Conservation (phyloP, 768 basidiomycete genomes). For the Steccherinum ochraceum region DNA sequence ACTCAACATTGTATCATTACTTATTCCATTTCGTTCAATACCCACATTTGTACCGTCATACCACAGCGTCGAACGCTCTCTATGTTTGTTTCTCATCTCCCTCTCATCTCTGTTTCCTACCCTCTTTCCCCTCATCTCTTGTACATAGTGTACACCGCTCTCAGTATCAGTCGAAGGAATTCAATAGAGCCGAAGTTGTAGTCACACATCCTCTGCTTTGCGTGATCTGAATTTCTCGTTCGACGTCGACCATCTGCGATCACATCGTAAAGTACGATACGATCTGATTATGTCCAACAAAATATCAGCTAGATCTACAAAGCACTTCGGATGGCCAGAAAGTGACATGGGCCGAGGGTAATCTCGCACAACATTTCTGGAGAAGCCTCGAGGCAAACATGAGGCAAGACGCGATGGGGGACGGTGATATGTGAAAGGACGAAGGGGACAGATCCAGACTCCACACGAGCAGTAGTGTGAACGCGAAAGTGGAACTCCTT, state of each 20-base stretch:
- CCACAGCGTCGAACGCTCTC: neutral
- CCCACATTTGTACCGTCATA: neutral
- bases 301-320: too few species aligned
- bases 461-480: too few species aligned
- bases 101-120: neutral
- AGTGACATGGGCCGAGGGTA: too few species aligned
- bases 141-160: constrained; percentile 1
- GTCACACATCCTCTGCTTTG: too few species aligned
- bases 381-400: neutral
- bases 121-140: neutral
- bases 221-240: too few species aligned
- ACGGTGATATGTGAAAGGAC: neutral
- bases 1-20: neutral
- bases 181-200: too few species aligned
- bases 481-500: neutral
- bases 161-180: too few species aligned
- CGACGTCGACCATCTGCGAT: too few species aligned
- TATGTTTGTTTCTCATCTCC: neutral
- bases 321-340: too few species aligned
- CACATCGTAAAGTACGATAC: too few species aligned
- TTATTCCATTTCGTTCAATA: neutral
- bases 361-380: too few species aligned
- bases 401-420: neutral
- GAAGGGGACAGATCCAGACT: neutral
- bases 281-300: too few species aligned